Evolutionary conservation across 129 eudicot genomes (phyloP).

Genomic region (Flaveria linearis): DNA sequence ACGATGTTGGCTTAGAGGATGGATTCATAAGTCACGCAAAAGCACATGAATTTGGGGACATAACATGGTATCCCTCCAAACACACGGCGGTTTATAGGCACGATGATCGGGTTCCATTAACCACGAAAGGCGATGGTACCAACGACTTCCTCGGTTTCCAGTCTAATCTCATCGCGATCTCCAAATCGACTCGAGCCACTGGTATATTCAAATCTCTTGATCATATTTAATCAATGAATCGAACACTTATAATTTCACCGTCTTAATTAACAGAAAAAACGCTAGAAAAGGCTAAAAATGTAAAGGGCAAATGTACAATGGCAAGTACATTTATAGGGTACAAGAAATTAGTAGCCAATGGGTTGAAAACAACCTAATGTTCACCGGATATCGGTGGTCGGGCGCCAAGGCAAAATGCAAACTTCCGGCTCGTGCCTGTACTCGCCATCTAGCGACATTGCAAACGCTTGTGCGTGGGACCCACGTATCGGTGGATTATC

Average conservation of each 20-base stretch:
- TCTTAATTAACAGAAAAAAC: conserved; percentile 47
- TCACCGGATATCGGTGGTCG: conserved; percentile 74
- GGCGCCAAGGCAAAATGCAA: conserved; percentile 73
- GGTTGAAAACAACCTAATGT: conserved; percentile 66
- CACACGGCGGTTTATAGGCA: conserved; percentile 62
- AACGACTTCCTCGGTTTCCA: conserved; percentile 85
- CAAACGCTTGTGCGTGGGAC: conserved; percentile 75
- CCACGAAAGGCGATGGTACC: conserved; percentile 62
- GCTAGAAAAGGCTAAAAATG: conserved; percentile 51
- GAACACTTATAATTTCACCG: no score
- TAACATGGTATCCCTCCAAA: conserved; percentile 83
- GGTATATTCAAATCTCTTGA: conserved; percentile 39
- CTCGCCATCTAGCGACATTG: conserved; percentile 44
- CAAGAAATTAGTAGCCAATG: conserved; percentile 73
- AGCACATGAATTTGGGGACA: conserved; percentile 75
- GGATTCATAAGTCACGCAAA: conserved; percentile 50
- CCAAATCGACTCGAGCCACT: conserved; percentile 59
- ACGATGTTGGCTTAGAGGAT: conserved; percentile 50
- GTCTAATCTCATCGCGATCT: conserved; percentile 43
- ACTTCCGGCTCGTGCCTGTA: conserved; percentile 88
- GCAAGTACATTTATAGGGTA: conserved; percentile 55
- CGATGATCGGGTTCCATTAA: conserved; percentile 63
- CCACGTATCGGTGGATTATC: conserved; percentile 72
- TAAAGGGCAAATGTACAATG: conserved; percentile 60
- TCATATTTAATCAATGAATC: not conserved